Evolutionary conservation across 139 green algal species (phyloP).

Genomic region (Coelastrella sp.): DNA sequence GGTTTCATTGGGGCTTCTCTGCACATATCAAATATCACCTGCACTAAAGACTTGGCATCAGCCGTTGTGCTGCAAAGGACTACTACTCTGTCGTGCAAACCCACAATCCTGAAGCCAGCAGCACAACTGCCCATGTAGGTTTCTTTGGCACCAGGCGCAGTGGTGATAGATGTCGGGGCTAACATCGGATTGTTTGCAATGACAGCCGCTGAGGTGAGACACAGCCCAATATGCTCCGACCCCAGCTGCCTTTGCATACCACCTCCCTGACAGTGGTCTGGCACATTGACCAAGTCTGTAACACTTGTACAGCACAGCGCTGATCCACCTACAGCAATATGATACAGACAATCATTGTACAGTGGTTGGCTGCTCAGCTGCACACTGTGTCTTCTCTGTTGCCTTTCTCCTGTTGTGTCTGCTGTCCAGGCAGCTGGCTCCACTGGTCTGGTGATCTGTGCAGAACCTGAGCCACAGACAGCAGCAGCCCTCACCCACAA

Average conservation of each 20-base stretch:
- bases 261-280: neutral
- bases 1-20: too few relatives aligned
- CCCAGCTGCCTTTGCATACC: neutral
- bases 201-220: constrained; percentile 40
- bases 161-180: constrained; percentile 66
- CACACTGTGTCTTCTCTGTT: neutral
- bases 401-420: neutral
- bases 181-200: constrained; percentile 69
- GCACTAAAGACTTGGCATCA: too few relatives aligned
- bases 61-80: neutral
- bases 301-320: too few relatives aligned
- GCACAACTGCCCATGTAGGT: neutral
- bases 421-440: constrained; percentile 11
- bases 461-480: neutral
- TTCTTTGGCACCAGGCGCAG: constrained; percentile 16
- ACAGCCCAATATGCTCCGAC: neutral
- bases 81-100: neutral
- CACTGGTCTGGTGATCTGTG: neutral
- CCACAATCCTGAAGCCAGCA: neutral
- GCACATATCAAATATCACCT: too few relatives aligned
- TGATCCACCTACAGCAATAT: too few relatives aligned
- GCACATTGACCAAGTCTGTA: neutral
- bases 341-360: too few relatives aligned
- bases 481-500: constrained; percentile 28
- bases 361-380: too few relatives aligned